Evolutionary conservation across 495 filamentous ascomycete genomes (phyloP).

Genomic region (Oleoguttula mirabilis): DNA sequence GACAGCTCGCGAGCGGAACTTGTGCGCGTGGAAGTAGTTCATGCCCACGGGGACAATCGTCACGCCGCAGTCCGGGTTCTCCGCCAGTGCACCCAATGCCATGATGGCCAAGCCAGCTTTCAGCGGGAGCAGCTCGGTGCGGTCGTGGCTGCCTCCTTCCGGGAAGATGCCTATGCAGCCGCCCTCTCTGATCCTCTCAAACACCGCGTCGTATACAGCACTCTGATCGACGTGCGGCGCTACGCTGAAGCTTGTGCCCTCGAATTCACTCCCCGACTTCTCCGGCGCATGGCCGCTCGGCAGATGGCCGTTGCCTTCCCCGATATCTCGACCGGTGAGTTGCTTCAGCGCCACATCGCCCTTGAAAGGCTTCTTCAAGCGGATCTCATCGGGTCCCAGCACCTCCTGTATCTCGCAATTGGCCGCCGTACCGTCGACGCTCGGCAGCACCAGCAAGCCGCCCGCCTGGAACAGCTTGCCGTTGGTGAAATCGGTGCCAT

Average conservation of each 20-base stretch:
- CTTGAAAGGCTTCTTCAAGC: slow-evolving; percentile 77
- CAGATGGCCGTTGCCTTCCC: slow-evolving; percentile 36
- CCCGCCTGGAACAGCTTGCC: slow-evolving; percentile 58
- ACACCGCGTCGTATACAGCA: slow-evolving; percentile 86
- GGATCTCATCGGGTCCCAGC: slow-evolving; percentile 63
- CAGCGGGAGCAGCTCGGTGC: slow-evolving; percentile 80
- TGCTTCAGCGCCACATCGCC: slow-evolving; percentile 56
- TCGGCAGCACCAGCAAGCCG: slow-evolving; percentile 76
- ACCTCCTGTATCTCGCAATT: slow-evolving; percentile 74
- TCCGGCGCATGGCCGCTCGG: slow-evolving; percentile 22
- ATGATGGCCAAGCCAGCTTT: slow-evolving; percentile 98
- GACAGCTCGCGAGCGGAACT: slow-evolving; percentile 92
- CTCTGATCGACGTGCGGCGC: slow-evolving; percentile 93
- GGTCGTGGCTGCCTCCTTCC: slow-evolving; percentile 94
- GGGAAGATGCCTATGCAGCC: slow-evolving; percentile 96
- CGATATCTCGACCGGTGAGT: slow-evolving; percentile 60
- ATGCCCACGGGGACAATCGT: slow-evolving; percentile 99
- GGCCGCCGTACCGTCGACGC: slow-evolving; percentile 62
- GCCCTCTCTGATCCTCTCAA: slow-evolving; percentile 62
- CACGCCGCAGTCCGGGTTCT: slow-evolving; percentile 76
- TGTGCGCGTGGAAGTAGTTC: slow-evolving; percentile 99
- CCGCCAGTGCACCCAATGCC: slow-evolving; percentile 86
- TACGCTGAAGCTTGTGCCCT: slow-evolving; percentile 71
- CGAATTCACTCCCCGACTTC: slow-evolving; percentile 35
- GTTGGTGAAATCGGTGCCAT: slow-evolving; percentile 70